Evolutionary conservation across 257 asterid species (phyloP).

Genomic region (Solanum dulcamara): DNA sequence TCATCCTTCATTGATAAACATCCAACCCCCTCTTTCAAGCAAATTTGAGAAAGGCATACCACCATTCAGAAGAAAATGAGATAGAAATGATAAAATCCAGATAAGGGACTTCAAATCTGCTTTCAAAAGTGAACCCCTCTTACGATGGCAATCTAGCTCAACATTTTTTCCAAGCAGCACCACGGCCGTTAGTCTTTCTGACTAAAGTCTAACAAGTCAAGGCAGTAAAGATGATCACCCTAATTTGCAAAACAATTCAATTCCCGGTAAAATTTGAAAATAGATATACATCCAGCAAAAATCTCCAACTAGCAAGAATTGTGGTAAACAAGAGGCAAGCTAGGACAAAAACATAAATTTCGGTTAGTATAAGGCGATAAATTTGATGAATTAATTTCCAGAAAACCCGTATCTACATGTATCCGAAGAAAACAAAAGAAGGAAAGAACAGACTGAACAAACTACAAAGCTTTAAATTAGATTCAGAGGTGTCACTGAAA

Average conservation of each 20-base stretch:
- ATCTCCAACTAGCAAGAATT: background rate
- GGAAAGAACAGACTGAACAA: background rate
- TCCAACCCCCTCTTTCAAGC: background rate
- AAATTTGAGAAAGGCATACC: background rate
- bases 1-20: background rate
- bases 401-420: background rate
- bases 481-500: background rate
- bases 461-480: background rate
- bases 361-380: background rate
- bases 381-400: background rate
- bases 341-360: background rate
- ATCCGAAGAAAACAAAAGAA: background rate
- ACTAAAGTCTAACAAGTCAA: background rate
- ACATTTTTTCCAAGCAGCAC: background rate
- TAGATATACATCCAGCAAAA: background rate
- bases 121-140: background rate
- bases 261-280: background rate
- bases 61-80: background rate
- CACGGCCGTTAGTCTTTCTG: background rate
- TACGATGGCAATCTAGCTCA: background rate
- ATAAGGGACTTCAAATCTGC: background rate
- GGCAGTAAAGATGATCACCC: background rate
- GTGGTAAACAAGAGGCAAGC: background rate
- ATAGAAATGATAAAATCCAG: background rate
- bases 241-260: background rate